Base-by-base conservation (phyloP, 139 green algal genomes). In the Mychonastes homosphaera region DNA sequence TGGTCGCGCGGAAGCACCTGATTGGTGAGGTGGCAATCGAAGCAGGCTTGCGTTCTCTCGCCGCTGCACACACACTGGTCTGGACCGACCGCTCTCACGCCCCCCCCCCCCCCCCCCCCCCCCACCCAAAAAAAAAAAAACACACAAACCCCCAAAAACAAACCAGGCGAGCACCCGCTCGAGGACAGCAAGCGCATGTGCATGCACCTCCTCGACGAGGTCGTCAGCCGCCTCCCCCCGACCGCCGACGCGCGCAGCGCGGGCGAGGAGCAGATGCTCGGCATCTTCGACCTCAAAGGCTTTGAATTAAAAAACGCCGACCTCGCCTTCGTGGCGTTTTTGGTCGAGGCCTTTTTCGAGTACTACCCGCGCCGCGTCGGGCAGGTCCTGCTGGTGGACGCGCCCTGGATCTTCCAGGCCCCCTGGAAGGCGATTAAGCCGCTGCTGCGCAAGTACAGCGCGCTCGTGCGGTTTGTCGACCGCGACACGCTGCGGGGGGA, bases 311-410 rank as follows among this genome's bases (percentile, higher is more conserved):
- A 53, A 24, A 98, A 98, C 67, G 80, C 81, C 4, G 91, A 98
- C 54, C 72, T 95, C 18, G 62, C 40, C 15, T 95, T 97, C 65
- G 78, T 84, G 0, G 69, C 73, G 0, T 97, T 97, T 65, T 75
- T 97, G 76, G 84, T 91, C 19, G 85, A 95, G 38, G 78, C 88
- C 0, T 97, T 98, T 69, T 96, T 97, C 64, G 77, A 85, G 30
- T 94, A 91, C 64, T 96, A 96, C 66, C 90, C 90, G 3, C 87
- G 88, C 4, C 67, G 85, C 1, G 67, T 97, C 35, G 78, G 77
- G 1, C 84, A 97, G 59, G 89, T 96, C 46, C 71, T 96, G 46
- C 71, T 97, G 44, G 81, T 98, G 29, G 91, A 97, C 15, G 82
- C 91, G 2, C 91, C 91, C 16, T 94, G 83, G 79, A 77, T 92